These are phyloP conservation scores for Mangifera indica DNA, from an alignment of 345 rosid species.

Conservation along the genomic window DNA sequence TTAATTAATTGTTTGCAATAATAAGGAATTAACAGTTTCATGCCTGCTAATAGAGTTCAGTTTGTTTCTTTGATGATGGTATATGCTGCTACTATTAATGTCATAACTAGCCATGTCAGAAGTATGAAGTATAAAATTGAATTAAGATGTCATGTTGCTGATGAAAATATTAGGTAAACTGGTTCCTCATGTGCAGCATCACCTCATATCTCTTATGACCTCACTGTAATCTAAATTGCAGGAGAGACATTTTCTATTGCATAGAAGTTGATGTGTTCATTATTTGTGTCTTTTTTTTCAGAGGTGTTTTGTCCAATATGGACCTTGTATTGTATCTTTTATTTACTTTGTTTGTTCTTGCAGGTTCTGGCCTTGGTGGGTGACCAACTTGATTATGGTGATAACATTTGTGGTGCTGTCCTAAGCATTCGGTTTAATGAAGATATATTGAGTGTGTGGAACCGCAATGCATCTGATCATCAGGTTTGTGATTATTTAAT, in stretches of 20 bases:
- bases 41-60: background rate
- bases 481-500: constrained; percentile 49
- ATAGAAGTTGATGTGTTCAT: background rate
- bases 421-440: constrained; percentile 90
- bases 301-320: background rate
- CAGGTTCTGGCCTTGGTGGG: constrained; percentile 95
- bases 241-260: background rate
- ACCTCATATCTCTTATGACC: background rate
- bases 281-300: background rate
- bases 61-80: background rate
- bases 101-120: background rate
- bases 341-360: constrained; percentile 7
- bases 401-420: constrained; percentile 89
- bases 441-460: constrained; percentile 92
- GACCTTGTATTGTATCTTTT: background rate
- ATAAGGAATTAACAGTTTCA: background rate
- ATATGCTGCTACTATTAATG: constrained; percentile 1
- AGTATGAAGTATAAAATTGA: background rate
- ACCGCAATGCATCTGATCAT: constrained; percentile 86
- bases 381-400: constrained; percentile 81
- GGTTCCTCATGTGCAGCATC: background rate
- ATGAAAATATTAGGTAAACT: background rate
- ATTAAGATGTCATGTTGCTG: background rate
- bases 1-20: background rate
- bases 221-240: background rate